A percentile compares a stretch with the other conserved stretches of the same genome.
Evolutionary conservation across 129 eudicot species (phyloP).

Genomic region (Helianthus annuus): DNA sequence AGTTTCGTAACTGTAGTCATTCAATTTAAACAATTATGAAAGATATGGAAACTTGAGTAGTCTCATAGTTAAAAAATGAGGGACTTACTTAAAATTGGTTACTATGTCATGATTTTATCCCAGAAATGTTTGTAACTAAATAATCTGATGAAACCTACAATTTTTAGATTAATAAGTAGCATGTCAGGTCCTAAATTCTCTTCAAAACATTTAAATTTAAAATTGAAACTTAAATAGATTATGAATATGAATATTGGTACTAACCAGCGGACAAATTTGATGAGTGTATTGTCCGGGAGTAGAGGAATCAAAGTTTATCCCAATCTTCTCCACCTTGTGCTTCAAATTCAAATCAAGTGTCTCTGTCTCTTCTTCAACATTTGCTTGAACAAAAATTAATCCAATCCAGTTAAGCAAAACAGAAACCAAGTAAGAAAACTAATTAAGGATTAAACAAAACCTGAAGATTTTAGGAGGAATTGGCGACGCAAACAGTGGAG

Average conservation of each 20-base stretch:
- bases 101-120: too few relatives aligned
- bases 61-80: too few relatives aligned
- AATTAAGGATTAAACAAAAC: conserved; percentile 1
- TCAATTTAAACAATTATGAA: too few relatives aligned
- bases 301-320: conserved; percentile 44
- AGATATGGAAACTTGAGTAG: too few relatives aligned
- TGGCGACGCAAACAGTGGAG: neutral
- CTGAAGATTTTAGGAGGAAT: conserved; percentile 14
- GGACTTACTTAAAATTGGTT: too few relatives aligned
- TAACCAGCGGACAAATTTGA: conserved; percentile 67
- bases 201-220: neutral
- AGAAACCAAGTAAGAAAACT: neutral
- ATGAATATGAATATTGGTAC: neutral
- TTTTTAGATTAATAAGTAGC: too few relatives aligned
- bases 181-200: neutral
- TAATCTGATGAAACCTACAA: neutral
- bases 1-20: neutral
- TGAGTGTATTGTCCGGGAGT: conserved; percentile 57
- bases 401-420: conserved; percentile 8
- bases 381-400: neutral
- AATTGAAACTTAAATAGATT: neutral
- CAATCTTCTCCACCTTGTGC: conserved; percentile 48
- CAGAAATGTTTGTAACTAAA: neutral
- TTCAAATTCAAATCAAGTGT: conserved; percentile 31
- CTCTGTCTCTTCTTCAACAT: conserved; percentile 32